Evolutionary conservation across 495 filamentous ascomycete genomes (phyloP), one percentile per base, ranked within the genome.

Genomic region (Lepraria neglecta): DNA sequence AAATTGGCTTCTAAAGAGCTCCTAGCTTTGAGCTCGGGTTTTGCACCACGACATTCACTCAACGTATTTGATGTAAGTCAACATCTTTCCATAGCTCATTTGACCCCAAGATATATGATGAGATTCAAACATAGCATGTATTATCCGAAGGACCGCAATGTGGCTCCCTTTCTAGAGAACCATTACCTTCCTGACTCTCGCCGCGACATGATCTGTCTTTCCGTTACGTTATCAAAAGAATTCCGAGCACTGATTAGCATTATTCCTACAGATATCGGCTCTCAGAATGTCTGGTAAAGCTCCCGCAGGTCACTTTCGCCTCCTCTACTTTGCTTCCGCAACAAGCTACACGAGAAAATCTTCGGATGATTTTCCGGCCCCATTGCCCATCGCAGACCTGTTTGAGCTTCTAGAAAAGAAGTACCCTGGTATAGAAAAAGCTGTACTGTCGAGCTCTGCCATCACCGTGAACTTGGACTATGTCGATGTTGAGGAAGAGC

Each of bases 401-500:
- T 96, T 90, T 70, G 70, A 73, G 15, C 63, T 75, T 38, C 80
- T 98, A n/a, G 94, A 97, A 64, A 69, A 82, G 67, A 79, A 74
- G 57, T 95, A 98, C 75, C 79, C 83, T 21, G 91, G 92, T n/a
- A 91, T 97, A 60, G 80, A 69, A 50, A 75, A 80, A 19, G 87
- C 82, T 46, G 82, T 97, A 21, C 77, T 97, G 14, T 71, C 73
- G 10, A 90, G 86, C 67, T 92, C 87, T 68, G 82, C 94, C 15
- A 77, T 97, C 33, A 97, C 95, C 33, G 69, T 97, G 42, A 95
- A 96, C 63, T 74, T 95, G 43, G 82, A 91, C 31, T 98, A 97
- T 74, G 85, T 95, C 40, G 91, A 98, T 73, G 60, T 92, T 30
- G 73, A 74, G 6, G 31, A 61, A 47, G 64, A 70, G 46, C 72